Conservation (phyloP, 768 basidiomycete genomes). For the Tubosaeta sp. region DNA sequence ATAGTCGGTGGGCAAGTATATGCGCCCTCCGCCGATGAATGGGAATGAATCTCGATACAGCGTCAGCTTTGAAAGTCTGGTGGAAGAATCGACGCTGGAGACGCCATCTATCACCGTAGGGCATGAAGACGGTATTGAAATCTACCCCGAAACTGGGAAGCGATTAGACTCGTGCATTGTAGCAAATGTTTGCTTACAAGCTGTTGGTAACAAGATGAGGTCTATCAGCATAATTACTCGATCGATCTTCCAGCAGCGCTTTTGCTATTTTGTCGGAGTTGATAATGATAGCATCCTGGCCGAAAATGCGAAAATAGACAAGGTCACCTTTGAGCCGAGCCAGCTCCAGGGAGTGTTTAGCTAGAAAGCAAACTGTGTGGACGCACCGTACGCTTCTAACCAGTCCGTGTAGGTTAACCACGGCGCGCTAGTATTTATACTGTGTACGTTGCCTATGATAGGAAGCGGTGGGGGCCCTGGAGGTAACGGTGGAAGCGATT, state of each 20-base stretch:
- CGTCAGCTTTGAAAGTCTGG: slow-evolving; percentile 10
- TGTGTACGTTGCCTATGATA: slow-evolving; percentile 15
- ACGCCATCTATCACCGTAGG: slow-evolving; percentile 18
- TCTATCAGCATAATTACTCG: slow-evolving; percentile 18
- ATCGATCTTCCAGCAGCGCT: slow-evolving; percentile 16
- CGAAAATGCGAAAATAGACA: slow-evolving; percentile 11
- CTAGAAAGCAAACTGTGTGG: not conserved
- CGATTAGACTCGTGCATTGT: not conserved
- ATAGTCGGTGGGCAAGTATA: slow-evolving; percentile 4
- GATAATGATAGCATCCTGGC: slow-evolving; percentile 10
- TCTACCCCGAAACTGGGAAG: slow-evolving; percentile 12
- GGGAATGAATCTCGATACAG: slow-evolving; percentile 11
- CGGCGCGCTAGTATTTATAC: slow-evolving; percentile 4
- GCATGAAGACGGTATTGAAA: slow-evolving; percentile 13
- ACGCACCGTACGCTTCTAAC: slow-evolving; percentile 9
- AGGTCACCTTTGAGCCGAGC: slow-evolving; percentile 7
- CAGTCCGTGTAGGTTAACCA: slow-evolving; percentile 16
- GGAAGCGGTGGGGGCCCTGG: slow-evolving; percentile 1
- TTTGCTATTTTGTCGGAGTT: slow-evolving; percentile 11
- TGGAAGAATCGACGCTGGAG: slow-evolving; percentile 19
- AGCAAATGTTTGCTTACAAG: slow-evolving; percentile 3
- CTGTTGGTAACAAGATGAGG: slow-evolving; percentile 11
- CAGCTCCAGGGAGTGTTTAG: not conserved
- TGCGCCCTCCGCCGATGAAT: slow-evolving; percentile 12
- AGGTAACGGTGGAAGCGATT: not conserved